Percentiles rank a stretch among this genome's conserved stretches.
phyloP scores from a whole-genome alignment of 148 eudicot genomes.

The Rhododendron ferrugineum region DNA sequence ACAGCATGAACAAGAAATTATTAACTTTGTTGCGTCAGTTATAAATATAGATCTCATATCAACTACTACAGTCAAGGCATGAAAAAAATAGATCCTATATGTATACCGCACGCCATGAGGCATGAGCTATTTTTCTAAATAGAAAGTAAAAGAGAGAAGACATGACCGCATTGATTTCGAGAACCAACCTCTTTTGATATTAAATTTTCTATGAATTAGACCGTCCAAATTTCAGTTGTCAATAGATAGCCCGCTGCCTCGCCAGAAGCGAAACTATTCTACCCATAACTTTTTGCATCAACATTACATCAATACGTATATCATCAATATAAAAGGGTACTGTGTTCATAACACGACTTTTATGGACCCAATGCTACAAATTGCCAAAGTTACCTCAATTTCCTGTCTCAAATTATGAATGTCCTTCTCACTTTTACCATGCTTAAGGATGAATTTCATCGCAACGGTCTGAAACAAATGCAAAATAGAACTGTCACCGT shows the following conservation, averaged over 20 bases:
- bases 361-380: background rate
- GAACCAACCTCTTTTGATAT: background rate
- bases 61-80: background rate
- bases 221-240: background rate
- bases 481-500: background rate
- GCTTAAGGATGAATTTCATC: slow-evolving; percentile 91
- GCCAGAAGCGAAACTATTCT: background rate
- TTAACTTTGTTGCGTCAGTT: background rate
- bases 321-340: background rate
- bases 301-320: background rate
- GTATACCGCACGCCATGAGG: background rate
- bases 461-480: slow-evolving; percentile 71
- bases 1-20: background rate
- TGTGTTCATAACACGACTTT: background rate
- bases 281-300: background rate
- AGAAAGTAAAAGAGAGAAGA: background rate
- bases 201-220: background rate
- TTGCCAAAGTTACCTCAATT: slow-evolving; percentile 63
- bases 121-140: background rate
- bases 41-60: background rate
- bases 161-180: background rate
- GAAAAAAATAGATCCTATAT: background rate
- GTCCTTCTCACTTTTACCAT: slow-evolving; percentile 93
- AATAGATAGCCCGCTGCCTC: background rate
- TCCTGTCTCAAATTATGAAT: slow-evolving; percentile 89